phyloP scores from a whole-genome alignment of 805 yeast species.

The Sugiyamaella smithiae region DNA sequence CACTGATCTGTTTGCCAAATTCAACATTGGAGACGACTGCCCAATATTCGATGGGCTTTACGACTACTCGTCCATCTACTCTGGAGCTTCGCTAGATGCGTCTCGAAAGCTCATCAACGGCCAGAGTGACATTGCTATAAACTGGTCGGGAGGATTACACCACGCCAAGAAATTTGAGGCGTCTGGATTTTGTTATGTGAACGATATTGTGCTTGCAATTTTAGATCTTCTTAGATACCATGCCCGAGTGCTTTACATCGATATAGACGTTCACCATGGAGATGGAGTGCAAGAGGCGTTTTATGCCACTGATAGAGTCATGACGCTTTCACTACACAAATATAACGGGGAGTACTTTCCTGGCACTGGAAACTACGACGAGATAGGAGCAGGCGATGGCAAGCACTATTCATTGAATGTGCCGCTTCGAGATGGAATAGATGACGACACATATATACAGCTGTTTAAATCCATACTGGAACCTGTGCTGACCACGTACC shows the following conservation, averaged over 20 bases:
- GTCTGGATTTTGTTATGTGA: slow-evolving; percentile 86
- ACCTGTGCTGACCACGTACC: slow-evolving; percentile 81
- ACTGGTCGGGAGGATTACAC: slow-evolving; percentile 91
- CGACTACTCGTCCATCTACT: slow-evolving; percentile 80
- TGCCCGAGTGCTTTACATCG: slow-evolving; percentile 83
- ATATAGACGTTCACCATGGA: slow-evolving; percentile 90
- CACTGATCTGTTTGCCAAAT: slow-evolving; percentile 51
- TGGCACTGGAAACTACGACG: slow-evolving; percentile 85
- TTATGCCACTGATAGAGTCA: slow-evolving; percentile 85
- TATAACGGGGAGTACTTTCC: slow-evolving; percentile 89
- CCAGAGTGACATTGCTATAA: slow-evolving; percentile 86
- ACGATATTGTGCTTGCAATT: slow-evolving; percentile 85
- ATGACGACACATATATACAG: slow-evolving; percentile 68
- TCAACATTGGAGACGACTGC: slow-evolving; percentile 91
- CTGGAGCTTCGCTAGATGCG: slow-evolving; percentile 91
- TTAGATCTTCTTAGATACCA: slow-evolving; percentile 74
- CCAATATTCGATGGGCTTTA: slow-evolving; percentile 95
- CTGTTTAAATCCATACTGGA: slow-evolving; percentile 76
- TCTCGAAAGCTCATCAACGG: slow-evolving; percentile 77
- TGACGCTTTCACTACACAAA: slow-evolving; percentile 88
- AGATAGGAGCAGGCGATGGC: slow-evolving; percentile 81
- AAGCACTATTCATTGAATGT: slow-evolving; percentile 81
- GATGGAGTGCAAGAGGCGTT: slow-evolving; percentile 96
- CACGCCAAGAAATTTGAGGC: slow-evolving; percentile 91
- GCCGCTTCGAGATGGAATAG: slow-evolving; percentile 89